These are phyloP conservation scores for Aspergillus panamensis DNA, from an alignment of 495 filamentous ascomycete genomes.

Conservation along the genomic window DNA sequence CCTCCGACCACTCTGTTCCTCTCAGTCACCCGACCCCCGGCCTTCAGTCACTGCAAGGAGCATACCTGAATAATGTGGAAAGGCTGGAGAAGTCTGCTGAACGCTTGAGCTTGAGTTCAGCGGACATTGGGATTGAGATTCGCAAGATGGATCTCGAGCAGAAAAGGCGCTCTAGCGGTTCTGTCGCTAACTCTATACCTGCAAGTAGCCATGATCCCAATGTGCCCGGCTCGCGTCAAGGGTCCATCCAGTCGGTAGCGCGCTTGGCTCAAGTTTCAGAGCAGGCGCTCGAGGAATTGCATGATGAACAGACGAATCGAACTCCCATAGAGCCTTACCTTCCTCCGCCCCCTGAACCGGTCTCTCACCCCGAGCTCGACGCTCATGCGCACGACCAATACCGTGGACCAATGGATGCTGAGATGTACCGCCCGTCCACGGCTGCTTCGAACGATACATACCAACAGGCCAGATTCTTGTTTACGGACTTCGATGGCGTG, in stretches of 20 bases:
- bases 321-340: constrained; percentile 34
- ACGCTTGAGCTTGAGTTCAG: constrained; percentile 71
- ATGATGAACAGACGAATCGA: constrained; percentile 26
- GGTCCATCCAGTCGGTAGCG: constrained; percentile 57
- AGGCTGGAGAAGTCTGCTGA: constrained; percentile 80
- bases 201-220: constrained; percentile 11
- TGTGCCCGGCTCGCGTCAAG: constrained; percentile 57
- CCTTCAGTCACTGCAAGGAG: constrained; percentile 67
- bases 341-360: constrained; percentile 27
- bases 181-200: constrained; percentile 58
- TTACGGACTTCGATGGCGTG: constrained; percentile 91
- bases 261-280: constrained; percentile 52
- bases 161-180: constrained; percentile 53
- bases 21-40: constrained; percentile 76
- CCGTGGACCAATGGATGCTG: constrained; percentile 18
- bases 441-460: constrained; percentile 66
- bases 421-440: constrained; percentile 38
- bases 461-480: constrained; percentile 65
- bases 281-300: constrained; percentile 37
- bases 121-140: constrained; percentile 76
- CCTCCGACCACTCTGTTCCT: constrained; percentile 53
- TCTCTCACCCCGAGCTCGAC: constrained; percentile 22
- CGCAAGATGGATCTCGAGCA: constrained; percentile 74
- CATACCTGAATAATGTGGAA: constrained; percentile 74
- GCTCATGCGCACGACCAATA: constrained; percentile 23